Evolutionary conservation across 1,139 yeast species (phyloP).

Genomic region (Torulaspora pretoriensis): DNA sequence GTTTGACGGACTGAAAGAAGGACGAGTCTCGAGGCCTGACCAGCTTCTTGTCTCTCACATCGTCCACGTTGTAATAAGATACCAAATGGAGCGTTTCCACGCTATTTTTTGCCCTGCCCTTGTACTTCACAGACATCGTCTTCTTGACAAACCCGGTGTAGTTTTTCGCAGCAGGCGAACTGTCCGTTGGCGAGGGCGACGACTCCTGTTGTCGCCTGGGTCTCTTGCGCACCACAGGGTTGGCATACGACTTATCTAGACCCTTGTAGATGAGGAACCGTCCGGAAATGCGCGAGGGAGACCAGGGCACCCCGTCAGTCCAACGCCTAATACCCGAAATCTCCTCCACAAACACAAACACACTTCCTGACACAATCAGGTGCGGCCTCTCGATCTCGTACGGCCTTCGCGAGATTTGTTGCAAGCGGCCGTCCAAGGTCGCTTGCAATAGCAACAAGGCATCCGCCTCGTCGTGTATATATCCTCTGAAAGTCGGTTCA

Average conservation of each 20-base stretch:
- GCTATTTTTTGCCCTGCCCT: conserved; percentile 23
- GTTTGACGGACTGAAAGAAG: conserved; percentile 47
- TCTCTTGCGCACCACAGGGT: neutral
- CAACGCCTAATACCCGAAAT: conserved; percentile 81
- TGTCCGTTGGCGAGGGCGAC: neutral
- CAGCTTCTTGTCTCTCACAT: conserved; percentile 57
- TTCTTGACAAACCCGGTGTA: conserved; percentile 78
- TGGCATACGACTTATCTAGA: conserved; percentile 42
- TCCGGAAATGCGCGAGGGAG: conserved; percentile 82
- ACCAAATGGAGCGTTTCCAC: conserved; percentile 66
- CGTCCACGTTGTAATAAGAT: conserved; percentile 72
- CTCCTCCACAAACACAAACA: conserved; percentile 81
- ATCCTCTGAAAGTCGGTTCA: conserved; percentile 69
- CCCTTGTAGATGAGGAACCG: conserved; percentile 80
- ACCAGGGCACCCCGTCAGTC: conserved; percentile 94
- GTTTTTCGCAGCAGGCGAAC: conserved; percentile 33
- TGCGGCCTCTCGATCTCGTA: conserved; percentile 69
- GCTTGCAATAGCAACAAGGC: conserved; percentile 82
- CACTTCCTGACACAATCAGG: conserved; percentile 70
- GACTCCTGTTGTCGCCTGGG: neutral
- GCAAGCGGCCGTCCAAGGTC: conserved; percentile 56
- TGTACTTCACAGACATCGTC: conserved; percentile 60
- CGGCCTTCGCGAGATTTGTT: conserved; percentile 73
- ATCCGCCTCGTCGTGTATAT: conserved; percentile 76
- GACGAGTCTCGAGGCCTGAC: conserved; percentile 55